Evolutionary conservation across 768 basidiomycete species (phyloP), one percentile per base, ranked within the genome.

Genomic region (Termitomyces sp.): DNA sequence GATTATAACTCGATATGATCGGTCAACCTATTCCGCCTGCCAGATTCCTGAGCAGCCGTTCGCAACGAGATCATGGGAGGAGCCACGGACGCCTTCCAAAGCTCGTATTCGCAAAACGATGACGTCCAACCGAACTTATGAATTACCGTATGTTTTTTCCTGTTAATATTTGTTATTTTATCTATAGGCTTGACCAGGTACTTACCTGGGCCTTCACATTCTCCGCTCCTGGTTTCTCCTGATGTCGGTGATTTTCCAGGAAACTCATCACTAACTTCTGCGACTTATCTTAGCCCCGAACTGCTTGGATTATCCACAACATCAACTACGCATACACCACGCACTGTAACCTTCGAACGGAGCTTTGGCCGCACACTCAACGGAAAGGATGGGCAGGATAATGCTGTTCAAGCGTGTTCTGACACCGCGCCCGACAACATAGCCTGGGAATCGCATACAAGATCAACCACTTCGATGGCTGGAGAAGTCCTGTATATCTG

Each of bases 1-100:
- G 51, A 64, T 74, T 59, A 75, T 75, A 60, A 72, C 73, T 8
- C 53, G 59, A 21, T 54, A 55, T 26, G 41, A 57, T 40, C 46
- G 43, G 9, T 12, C 24, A 4, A 24, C 35, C 12, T 45, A 22
- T 9, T 12, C 35, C 28, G n/a, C 11, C n/a, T 28, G 21, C 30
- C 19, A 9, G 10, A 38, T 21, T 2, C 19, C 28, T 26, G 26
- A 51, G 17, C 34, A 38, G n/a, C 15, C 38, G 5, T 42, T 21
- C 19, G 30, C 42, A 26, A 42, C 38, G 43, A 58, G 22, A 21
- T 41, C 40, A 19, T 30, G 19, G 28, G 46, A 30, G 45, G 40
- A 44, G 24, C 35, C 45, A 24, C 8, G 12, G 24, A 17, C 3
- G 15, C 26, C 11, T 41, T 28, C 35, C 1, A 19, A 28, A 37